phyloP scores from a whole-genome alignment of 2,329 filamentous ascomycete species.

The Chlorencoelia australis region DNA sequence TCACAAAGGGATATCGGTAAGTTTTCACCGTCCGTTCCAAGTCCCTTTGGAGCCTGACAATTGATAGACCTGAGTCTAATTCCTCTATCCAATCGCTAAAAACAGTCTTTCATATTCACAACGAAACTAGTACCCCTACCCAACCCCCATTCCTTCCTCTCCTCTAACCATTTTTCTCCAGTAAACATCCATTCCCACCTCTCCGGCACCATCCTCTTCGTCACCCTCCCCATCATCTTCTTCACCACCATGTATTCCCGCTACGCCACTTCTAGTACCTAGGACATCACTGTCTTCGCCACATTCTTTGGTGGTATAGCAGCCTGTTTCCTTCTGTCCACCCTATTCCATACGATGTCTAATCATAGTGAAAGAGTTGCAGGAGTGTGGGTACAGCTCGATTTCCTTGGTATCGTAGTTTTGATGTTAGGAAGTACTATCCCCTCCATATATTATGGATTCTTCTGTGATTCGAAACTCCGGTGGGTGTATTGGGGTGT shows the following conservation, averaged over 20 bases:
- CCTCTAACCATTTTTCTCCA: conserved; percentile 25
- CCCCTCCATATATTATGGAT: no score
- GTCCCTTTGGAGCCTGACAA: conserved; percentile 6
- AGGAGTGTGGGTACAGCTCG: no score
- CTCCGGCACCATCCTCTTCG: conserved; percentile 31
- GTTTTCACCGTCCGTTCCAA: neutral
- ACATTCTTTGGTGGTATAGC: conserved; percentile 31
- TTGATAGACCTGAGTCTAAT: no score
- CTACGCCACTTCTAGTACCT: conserved; percentile 26
- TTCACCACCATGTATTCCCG: conserved; percentile 22
- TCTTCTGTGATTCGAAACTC: neutral
- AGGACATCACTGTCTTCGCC: conserved; percentile 31
- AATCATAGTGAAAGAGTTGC: no score
- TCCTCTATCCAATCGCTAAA: no score
- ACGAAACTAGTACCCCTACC: conserved; percentile 12
- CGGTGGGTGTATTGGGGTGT: neutral
- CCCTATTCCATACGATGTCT: no score
- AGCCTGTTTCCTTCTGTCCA: conserved; percentile 32
- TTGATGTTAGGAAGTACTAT: no score
- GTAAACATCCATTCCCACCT: conserved; percentile 36
- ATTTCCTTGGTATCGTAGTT: no score
- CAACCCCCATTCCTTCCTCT: neutral
- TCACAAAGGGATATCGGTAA: conserved; percentile 9
- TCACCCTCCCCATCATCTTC: conserved; percentile 21
- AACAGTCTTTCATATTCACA: conserved; percentile 8